Conservation (phyloP, 2,329 filamentous ascomycete species). For the Orbilia ellipsospora region DNA sequence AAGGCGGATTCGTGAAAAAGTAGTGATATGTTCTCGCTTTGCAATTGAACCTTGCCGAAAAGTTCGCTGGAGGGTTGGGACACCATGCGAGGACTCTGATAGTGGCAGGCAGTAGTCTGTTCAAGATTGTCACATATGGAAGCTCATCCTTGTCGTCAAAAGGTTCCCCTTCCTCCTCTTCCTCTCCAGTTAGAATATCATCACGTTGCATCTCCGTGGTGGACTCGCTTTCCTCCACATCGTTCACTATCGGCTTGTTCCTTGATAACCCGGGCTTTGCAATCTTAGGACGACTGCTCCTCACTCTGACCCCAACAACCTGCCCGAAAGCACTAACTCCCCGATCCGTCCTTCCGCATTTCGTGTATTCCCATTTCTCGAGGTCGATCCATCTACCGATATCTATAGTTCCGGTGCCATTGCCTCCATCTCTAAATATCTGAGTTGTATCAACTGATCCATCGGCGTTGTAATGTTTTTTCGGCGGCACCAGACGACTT, state of each 20-base stretch:
- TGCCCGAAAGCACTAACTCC: constrained; percentile 98
- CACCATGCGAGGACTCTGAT: constrained; percentile 96
- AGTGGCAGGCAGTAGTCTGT: constrained; percentile 86
- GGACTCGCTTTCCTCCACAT: constrained; percentile 56
- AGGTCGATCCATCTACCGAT: constrained; percentile 71
- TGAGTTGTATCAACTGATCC: constrained; percentile 62
- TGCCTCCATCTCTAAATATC: constrained; percentile 63
- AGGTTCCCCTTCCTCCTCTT: constrained; percentile 60
- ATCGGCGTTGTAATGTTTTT: constrained; percentile 56
- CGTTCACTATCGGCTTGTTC: constrained; percentile 19
- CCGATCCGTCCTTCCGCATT: constrained; percentile 91
- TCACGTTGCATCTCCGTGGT: constrained; percentile 14
- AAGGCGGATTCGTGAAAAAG: constrained; percentile 88
- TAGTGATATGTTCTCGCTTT: constrained; percentile 92
- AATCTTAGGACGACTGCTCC: constrained; percentile 77
- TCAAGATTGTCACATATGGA: constrained; percentile 83
- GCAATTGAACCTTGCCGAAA: constrained; percentile 93
- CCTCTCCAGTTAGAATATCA: constrained; percentile 10
- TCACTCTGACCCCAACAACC: constrained; percentile 83
- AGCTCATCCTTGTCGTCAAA: constrained; percentile 82
- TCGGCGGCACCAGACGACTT: constrained; percentile 79
- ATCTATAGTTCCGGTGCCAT: constrained; percentile 38
- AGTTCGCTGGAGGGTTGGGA: constrained; percentile 78
- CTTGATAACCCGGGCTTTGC: constrained; percentile 47
- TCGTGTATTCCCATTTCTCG: constrained; percentile 88